Conservation (phyloP, 2,329 filamentous ascomycete genomes). For the Chrysoporthe puriensis region DNA sequence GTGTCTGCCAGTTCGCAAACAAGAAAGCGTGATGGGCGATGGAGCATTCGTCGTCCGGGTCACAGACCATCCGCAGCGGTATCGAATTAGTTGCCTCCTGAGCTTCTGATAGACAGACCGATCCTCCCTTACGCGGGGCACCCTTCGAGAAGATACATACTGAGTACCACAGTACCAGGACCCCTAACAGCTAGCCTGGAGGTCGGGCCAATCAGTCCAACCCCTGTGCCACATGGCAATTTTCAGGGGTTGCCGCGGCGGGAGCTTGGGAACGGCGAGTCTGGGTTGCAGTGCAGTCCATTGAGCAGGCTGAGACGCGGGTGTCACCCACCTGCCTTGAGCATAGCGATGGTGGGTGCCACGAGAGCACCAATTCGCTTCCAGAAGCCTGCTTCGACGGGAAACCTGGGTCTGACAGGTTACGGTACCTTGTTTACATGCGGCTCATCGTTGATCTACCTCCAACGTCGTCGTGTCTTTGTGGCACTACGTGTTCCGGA, state of each 20-base stretch:
- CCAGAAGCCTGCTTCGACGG: not conserved
- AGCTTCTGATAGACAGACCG: not conserved
- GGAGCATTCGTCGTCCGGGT: not conserved
- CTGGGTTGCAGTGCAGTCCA: not conserved
- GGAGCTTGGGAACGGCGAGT: not conserved
- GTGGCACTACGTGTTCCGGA: not conserved
- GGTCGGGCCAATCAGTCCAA: not conserved
- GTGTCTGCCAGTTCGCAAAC: not conserved
- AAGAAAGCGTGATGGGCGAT: not conserved
- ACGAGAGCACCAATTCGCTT: not conserved
- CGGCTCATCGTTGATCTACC: not conserved
- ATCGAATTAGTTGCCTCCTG: not conserved
- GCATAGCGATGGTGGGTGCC: not conserved
- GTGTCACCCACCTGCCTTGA: not conserved
- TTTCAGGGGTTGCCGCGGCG: not conserved
- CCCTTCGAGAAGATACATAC: not conserved
- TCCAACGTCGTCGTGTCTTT: not conserved
- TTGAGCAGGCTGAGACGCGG: not conserved
- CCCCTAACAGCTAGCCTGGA: not conserved
- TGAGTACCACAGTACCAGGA: not conserved
- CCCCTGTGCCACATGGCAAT: conserved; percentile 5
- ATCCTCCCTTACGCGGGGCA: not conserved
- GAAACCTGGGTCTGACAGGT: not conserved
- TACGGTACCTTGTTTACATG: not conserved
- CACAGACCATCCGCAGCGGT: not conserved